These are phyloP conservation scores for Penicillium atrosanguineum DNA, from an alignment of 495 filamentous ascomycete species.

Conservation along the genomic window DNA sequence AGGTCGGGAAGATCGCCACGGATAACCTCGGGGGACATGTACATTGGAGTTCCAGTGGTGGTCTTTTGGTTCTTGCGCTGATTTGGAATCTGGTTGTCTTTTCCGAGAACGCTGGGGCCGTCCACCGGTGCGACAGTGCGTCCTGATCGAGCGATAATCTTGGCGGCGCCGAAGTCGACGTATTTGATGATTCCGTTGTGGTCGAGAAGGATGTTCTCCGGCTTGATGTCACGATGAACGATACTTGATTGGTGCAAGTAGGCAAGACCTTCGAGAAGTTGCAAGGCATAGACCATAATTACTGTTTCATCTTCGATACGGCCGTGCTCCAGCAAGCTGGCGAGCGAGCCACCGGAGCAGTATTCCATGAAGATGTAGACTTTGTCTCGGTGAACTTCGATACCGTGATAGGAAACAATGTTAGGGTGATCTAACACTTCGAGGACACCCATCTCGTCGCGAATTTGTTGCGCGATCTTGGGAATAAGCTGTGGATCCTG, in stretches of 20 bases:
- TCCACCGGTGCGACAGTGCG: constrained; percentile 71
- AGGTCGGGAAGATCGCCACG: constrained; percentile 64
- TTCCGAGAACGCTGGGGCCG: constrained; percentile 43
- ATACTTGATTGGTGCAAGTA: constrained; percentile 90
- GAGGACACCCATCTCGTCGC: constrained; percentile 94
- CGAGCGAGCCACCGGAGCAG: constrained; percentile 92
- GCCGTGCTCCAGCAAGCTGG: constrained; percentile 86
- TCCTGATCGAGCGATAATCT: constrained; percentile 92
- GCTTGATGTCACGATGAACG: constrained; percentile 96
- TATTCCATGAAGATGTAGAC: constrained; percentile 99
- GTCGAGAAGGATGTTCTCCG: constrained; percentile 96
- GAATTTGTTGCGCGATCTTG: constrained; percentile 86
- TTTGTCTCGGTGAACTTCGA: constrained; percentile 96
- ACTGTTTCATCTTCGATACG: constrained; percentile 98
- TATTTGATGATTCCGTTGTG: constrained; percentile 99
- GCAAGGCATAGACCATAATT: constrained; percentile 94
- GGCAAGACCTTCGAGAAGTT: constrained; percentile 91
- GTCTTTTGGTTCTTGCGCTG: constrained; percentile 72
- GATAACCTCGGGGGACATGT: constrained; percentile 99
- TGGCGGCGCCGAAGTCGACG: constrained; percentile 97
- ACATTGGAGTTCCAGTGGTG: constrained; percentile 98
- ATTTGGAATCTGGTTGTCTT: constrained; percentile 30
- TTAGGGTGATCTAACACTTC: constrained; percentile 96
- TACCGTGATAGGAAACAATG: constrained; percentile 95
- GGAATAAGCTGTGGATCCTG: constrained; percentile 97